Evolutionary conservation across 352 stramenopile species (phyloP).

Genomic region (Pseudoperonospora humuli): DNA sequence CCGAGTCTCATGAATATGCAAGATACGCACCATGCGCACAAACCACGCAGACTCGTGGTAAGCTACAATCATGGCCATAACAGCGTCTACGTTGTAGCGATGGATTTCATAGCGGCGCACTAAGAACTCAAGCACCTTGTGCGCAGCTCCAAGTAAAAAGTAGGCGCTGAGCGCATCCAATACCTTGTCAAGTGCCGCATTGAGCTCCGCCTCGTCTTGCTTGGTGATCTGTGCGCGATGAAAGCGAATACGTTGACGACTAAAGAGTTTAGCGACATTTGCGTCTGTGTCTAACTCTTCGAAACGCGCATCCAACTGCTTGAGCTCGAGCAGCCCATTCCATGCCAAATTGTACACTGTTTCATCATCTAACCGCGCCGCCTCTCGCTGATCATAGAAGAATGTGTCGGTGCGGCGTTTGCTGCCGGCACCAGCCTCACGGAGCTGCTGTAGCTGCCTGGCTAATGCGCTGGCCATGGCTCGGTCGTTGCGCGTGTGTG

Average conservation of each 20-base stretch:
- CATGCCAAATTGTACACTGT: slow-evolving; percentile 82
- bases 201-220: slow-evolving; percentile 54
- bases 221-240: slow-evolving; percentile 61
- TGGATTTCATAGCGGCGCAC: slow-evolving; percentile 85
- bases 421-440: slow-evolving; percentile 64
- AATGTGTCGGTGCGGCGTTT: slow-evolving; percentile 81
- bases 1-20: slow-evolving; percentile 67
- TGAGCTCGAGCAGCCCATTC: slow-evolving; percentile 73
- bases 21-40: slow-evolving; percentile 72
- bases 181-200: slow-evolving; percentile 53
- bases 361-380: slow-evolving; percentile 73
- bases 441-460: slow-evolving; percentile 73
- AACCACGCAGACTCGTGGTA: slow-evolving; percentile 86
- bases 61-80: slow-evolving; percentile 75
- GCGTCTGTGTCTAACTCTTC: slow-evolving; percentile 53
- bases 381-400: slow-evolving; percentile 77
- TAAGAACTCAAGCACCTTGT: slow-evolving; percentile 88
- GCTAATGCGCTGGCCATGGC: slow-evolving; percentile 60
- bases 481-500: slow-evolving; percentile 5
- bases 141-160: slow-evolving; percentile 64
- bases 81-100: slow-evolving; percentile 75
- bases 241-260: slow-evolving; percentile 69
- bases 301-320: slow-evolving; percentile 66
- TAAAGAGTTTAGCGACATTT: slow-evolving; percentile 53
- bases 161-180: slow-evolving; percentile 80